Percentiles rank a stretch among this genome's conserved stretches.
These are phyloP conservation scores for Epichloe uncinata DNA, from an alignment of 2,329 filamentous ascomycete species.

Conservation along the genomic window DNA sequence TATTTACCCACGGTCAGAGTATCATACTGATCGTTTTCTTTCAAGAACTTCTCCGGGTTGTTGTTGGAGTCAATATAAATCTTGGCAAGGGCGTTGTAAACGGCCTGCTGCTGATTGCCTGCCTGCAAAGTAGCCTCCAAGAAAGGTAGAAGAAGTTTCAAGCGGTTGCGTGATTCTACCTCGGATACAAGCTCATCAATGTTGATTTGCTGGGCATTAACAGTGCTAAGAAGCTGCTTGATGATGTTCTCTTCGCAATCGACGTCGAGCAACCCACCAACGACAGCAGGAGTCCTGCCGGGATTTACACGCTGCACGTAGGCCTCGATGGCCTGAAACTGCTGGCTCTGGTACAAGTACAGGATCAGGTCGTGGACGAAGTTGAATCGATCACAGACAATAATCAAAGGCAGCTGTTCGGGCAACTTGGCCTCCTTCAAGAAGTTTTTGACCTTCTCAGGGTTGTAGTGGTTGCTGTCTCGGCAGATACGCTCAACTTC, in stretches of 20 bases:
- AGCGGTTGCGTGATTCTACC: constrained; percentile 88
- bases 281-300: constrained; percentile 74
- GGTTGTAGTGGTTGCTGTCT: constrained; percentile 79
- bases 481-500: constrained; percentile 96
- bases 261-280: constrained; percentile 87
- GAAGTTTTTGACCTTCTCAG: constrained; percentile 98
- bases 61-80: constrained; percentile 99
- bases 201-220: constrained; percentile 72
- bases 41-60: constrained; percentile 92
- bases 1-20: constrained; percentile 89
- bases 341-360: constrained; percentile 96
- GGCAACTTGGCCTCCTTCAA: constrained; percentile 87
- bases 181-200: constrained; percentile 90
- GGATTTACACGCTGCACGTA: constrained; percentile 98
- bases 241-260: constrained; percentile 96
- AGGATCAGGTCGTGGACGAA: constrained; percentile 95
- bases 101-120: constrained; percentile 90
- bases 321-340: constrained; percentile 96
- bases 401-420: constrained; percentile 92
- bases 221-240: constrained; percentile 75
- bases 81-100: constrained; percentile 95
- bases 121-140: constrained; percentile 79
- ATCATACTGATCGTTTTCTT: constrained; percentile 95
- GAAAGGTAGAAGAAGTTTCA: constrained; percentile 93
- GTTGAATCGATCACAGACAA: constrained; percentile 98